phyloP scores from a whole-genome alignment of 2,329 filamentous ascomycete species.

The Colletotrichum australisinense region DNA sequence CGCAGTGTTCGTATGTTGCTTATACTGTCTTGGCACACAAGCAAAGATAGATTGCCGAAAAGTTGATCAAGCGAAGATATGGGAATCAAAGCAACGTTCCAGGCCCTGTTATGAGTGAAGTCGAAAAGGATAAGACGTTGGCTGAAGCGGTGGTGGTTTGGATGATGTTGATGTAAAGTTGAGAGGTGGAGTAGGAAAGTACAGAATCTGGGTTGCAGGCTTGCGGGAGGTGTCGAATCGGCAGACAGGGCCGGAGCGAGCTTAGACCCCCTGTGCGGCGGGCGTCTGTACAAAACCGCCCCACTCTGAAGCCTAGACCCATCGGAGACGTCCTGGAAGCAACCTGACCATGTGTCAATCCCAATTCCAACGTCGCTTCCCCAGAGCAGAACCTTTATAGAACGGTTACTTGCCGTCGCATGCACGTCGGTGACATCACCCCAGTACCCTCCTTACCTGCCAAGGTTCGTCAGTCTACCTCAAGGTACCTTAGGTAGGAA shows the following conservation, averaged over 20 bases:
- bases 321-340: neutral
- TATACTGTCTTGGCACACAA: neutral
- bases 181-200: constrained; percentile 9
- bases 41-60: neutral
- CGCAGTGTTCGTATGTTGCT: neutral
- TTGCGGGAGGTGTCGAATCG: neutral
- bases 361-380: constrained; percentile 1
- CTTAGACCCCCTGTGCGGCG: neutral
- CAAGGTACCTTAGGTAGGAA: no score
- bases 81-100: neutral
- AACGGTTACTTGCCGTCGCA: neutral
- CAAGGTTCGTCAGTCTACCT: neutral
- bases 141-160: neutral
- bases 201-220: constrained; percentile 4
- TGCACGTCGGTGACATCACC: neutral
- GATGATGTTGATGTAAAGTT: constrained; percentile 13
- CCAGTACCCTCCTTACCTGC: neutral
- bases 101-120: neutral
- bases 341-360: constrained; percentile 3
- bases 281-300: neutral
- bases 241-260: neutral
- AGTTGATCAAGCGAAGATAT: neutral
- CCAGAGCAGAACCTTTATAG: neutral
- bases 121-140: neutral
- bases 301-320: constrained; percentile 6